Conservation (phyloP, 1,284 basidiomycete genomes). For the Agroathelia rolfsii region DNA sequence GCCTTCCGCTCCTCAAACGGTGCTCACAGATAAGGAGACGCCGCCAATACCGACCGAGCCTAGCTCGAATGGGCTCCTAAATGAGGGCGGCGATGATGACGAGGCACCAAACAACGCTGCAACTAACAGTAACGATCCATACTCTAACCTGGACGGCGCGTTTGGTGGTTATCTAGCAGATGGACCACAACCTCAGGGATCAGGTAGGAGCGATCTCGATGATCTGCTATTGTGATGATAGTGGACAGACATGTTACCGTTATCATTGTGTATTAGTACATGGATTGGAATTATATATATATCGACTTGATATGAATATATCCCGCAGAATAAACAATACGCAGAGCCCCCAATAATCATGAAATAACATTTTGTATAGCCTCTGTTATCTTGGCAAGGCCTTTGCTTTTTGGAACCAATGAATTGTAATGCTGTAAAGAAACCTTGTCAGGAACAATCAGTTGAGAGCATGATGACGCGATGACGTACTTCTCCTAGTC, state of each 20-base stretch:
- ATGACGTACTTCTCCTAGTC: conserved; percentile 79
- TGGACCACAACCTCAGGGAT: conserved; percentile 47
- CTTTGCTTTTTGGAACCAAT: conserved; percentile 48
- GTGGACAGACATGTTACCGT: no score
- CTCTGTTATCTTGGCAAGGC: conserved; percentile 29
- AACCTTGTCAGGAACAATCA: conserved; percentile 6
- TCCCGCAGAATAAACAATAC: not conserved
- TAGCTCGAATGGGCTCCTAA: conserved; percentile 1
- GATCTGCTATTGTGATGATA: conserved; percentile 21
- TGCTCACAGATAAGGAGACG: conserved; percentile 19
- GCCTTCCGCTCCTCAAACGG: conserved; percentile 16
- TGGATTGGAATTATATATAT: not conserved
- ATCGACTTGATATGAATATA: conserved; percentile 4
- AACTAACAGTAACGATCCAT: conserved; percentile 50
- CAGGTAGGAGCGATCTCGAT: conserved; percentile 24
- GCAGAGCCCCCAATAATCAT: conserved; percentile 12
- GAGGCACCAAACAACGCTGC: conserved; percentile 23
- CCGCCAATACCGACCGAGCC: conserved; percentile 6
- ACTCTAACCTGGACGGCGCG: conserved; percentile 62
- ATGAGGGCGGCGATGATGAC: conserved; percentile 20
- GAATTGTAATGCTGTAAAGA: conserved; percentile 80
- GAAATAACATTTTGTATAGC: conserved; percentile 28
- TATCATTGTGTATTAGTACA: no score
- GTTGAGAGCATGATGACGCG: not conserved
- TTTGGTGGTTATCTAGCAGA: conserved; percentile 61